Percentiles rank a stretch among this genome's conserved stretches.
Evolutionary conservation across 129 eudicot species (phyloP).

Genomic region (Artemisia argyi): DNA sequence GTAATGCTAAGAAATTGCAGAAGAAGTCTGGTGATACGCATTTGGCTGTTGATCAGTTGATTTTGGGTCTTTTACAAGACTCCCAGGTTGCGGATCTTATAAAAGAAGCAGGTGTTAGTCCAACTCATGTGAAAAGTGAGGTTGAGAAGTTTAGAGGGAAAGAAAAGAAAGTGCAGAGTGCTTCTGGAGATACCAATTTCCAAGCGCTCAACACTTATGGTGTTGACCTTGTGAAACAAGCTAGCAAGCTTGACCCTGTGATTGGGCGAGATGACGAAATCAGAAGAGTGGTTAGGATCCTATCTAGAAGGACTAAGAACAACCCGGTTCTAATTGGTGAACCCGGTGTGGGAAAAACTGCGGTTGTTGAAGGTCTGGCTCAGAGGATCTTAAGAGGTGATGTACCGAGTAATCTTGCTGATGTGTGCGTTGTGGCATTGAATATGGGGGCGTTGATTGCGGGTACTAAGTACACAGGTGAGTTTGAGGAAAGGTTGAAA

Average conservation of each 20-base stretch:
- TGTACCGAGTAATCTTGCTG: too few species aligned
- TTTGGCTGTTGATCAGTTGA: conserved; percentile 83
- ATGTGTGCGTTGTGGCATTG: conserved; percentile 47
- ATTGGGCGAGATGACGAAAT: too few species aligned
- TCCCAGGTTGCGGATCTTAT: conserved; percentile 64
- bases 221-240: conserved; percentile 89
- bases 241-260: conserved; percentile 55
- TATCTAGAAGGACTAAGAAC: too few species aligned
- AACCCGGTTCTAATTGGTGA: too few species aligned
- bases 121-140: conserved; percentile 61
- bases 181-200: conserved; percentile 75
- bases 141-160: conserved; percentile 85
- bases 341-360: too few species aligned
- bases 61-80: conserved; percentile 81
- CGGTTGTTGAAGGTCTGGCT: too few species aligned
- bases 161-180: conserved; percentile 85
- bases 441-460: conserved; percentile 93
- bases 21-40: conserved; percentile 81
- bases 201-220: conserved; percentile 91
- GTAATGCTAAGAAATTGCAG: conserved; percentile 69
- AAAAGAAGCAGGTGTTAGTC: conserved; percentile 78
- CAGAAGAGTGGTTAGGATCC: too few species aligned
- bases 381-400: too few species aligned
- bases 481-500: conserved; percentile 81
- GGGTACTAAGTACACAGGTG: conserved; percentile 87